These are phyloP conservation scores for Colletotrichum zoysiae DNA, from an alignment of 2,329 filamentous ascomycete genomes.

Conservation along the genomic window DNA sequence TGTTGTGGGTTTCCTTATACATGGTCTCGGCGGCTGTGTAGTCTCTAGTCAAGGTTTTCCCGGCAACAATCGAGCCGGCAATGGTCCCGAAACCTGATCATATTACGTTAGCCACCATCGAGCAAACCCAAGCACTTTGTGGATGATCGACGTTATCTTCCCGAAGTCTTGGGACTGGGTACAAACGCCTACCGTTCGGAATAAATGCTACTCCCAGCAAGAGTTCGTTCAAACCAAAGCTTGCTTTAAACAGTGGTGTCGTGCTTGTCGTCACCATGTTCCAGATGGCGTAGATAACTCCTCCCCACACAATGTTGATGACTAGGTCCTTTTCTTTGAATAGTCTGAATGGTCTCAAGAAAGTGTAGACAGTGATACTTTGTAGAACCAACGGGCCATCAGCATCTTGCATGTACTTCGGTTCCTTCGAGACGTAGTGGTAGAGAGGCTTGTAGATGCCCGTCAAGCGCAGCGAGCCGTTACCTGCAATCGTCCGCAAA, in stretches of 20 bases:
- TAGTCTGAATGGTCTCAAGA: conserved; percentile 54
- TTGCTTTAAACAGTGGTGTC: conserved; percentile 51
- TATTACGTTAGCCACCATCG: conserved; percentile 11
- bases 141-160: too few species aligned
- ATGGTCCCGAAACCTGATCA: conserved; percentile 53
- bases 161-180: accelerated
- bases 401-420: conserved; percentile 41
- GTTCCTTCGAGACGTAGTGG: conserved; percentile 39
- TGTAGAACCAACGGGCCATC: conserved; percentile 43
- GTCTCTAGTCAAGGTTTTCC: conserved; percentile 57
- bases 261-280: conserved; percentile 62
- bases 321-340: conserved; percentile 58
- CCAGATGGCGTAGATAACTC: conserved; percentile 55
- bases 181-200: conserved; percentile 44
- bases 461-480: conserved; percentile 44
- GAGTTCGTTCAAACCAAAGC: conserved; percentile 45
- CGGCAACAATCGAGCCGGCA: conserved; percentile 55
- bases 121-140: neutral
- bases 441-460: conserved; percentile 48
- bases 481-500: conserved; percentile 46
- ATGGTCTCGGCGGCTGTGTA: conserved; percentile 44
- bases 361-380: conserved; percentile 48
- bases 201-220: conserved; percentile 47
- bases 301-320: conserved; percentile 57
- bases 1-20: conserved; percentile 39